Evolutionary conservation across 345 rosid species (phyloP).

Genomic region (Linum usitatissimum): DNA sequence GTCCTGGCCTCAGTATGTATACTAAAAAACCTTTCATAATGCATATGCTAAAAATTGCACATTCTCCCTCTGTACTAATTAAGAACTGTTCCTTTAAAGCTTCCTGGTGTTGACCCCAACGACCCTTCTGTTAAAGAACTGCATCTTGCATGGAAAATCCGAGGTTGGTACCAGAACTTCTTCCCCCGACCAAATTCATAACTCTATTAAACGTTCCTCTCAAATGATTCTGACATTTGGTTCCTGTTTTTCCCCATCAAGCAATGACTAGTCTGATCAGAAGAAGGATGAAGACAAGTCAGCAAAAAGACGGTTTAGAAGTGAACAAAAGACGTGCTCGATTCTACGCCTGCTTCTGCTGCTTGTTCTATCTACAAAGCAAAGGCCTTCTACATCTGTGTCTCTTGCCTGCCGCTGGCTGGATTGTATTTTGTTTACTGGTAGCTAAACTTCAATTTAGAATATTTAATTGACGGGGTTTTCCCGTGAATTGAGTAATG

Average conservation of each 20-base stretch:
- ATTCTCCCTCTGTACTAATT: background rate
- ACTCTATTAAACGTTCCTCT: background rate
- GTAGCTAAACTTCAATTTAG: background rate
- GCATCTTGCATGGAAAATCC: conserved; percentile 55
- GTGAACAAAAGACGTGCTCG: conserved; percentile 17
- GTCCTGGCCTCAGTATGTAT: conserved; percentile 52
- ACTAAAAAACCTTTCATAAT: background rate
- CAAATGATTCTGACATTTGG: background rate
- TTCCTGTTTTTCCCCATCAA: background rate
- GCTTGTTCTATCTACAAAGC: background rate
- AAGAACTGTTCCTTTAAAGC: conserved; percentile 28
- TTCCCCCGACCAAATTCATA: background rate
- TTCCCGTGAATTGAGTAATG: too few species aligned
- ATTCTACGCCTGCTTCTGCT: background rate
- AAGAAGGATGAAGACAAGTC: conserved; percentile 36
- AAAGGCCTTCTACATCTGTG: background rate
- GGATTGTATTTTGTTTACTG: background rate
- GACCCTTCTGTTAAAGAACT: conserved; percentile 57
- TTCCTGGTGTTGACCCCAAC: conserved; percentile 80
- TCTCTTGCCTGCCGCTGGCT: background rate
- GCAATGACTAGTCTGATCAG: conserved; percentile 15
- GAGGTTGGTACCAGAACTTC: conserved; percentile 33
- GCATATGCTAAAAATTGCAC: background rate
- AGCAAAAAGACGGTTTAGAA: conserved; percentile 30
- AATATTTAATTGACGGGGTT: background rate